These are phyloP conservation scores for Ascochyta koolunga DNA, from an alignment of 2,329 filamentous ascomycete genomes.

Conservation along the genomic window DNA sequence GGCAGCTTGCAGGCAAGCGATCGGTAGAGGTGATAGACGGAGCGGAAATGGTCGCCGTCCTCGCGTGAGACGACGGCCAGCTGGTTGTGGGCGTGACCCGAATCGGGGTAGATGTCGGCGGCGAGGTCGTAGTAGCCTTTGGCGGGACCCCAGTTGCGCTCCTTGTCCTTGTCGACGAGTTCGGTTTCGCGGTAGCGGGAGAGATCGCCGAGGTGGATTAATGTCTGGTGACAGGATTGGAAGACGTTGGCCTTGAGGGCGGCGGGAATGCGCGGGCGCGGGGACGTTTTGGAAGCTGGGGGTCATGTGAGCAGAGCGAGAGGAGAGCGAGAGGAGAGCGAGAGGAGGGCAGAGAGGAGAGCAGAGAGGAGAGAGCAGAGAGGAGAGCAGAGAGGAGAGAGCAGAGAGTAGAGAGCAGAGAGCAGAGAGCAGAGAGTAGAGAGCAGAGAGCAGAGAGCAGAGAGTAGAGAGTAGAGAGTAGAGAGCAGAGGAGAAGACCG, in stretches of 20 bases:
- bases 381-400: slow-evolving; percentile 20
- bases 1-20: slow-evolving; percentile 76
- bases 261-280: slow-evolving; percentile 47
- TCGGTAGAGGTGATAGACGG: slow-evolving; percentile 89
- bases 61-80: slow-evolving; percentile 83
- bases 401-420: slow-evolving; percentile 32
- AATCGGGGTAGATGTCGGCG: slow-evolving; percentile 75
- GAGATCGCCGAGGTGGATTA: slow-evolving; percentile 88
- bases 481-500: background rate
- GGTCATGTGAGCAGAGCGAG: slow-evolving; percentile 45
- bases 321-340: slow-evolving; percentile 39
- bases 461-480: too few species aligned
- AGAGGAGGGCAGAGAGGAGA: slow-evolving; percentile 34
- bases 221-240: slow-evolving; percentile 77
- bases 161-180: slow-evolving; percentile 69
- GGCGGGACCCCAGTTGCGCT: slow-evolving; percentile 78
- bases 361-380: slow-evolving; percentile 32
- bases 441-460: too few species aligned
- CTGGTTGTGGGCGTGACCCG: slow-evolving; percentile 86
- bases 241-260: slow-evolving; percentile 67
- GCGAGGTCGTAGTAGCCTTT: slow-evolving; percentile 86
- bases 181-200: slow-evolving; percentile 82
- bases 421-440: slow-evolving; percentile 32
- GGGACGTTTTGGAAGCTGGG: slow-evolving; percentile 38
- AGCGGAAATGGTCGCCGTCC: slow-evolving; percentile 78